Evolutionary conservation across 2,329 filamentous ascomycete species (phyloP), one percentile per base, ranked within the genome.

Genomic region (Claviceps spartinae): DNA sequence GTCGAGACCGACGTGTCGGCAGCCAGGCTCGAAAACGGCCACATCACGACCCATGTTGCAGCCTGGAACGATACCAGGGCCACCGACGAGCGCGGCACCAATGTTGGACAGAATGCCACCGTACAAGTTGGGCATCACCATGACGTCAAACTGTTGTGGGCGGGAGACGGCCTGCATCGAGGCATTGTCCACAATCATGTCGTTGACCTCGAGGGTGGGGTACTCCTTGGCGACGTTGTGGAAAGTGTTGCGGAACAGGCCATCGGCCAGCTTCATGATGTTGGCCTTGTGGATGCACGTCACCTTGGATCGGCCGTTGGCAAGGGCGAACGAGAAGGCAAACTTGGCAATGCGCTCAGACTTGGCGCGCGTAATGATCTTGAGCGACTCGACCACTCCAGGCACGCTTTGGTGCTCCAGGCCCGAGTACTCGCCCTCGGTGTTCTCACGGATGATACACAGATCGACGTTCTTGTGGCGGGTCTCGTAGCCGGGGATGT

Each of bases 231-330:
- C 87, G 61, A 93, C 83, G 65, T 83, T 79, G 77, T 95, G 88
- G 80, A 97, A 94, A 61, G 93, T 97, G 76, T 84, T 91, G 70
- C 93, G 86, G 88, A 98, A 98, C 53, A 98, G 86, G 73, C 93
- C 93, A 63, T 98, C 93, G 69, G 90, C 91, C 54, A 98, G 81
- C 82, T 98, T 98, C 93, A 98, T 98, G 77, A 98, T 98, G 81
- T 98, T 98, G 74, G 93, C 93, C 82, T 98, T 98, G 85, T 98
- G 93, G 69, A 98, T 97, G 77, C 91, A 96, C 61, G 93, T 97
- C 54, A 98, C 88, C 86, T 97, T 97, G 80, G 94, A 91, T 69
- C 93, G 83, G 81, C 94, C 91, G 81, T 98, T 98, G 72, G 93
- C 93, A 54, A 97, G 85, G 54, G 93, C 93, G 67, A 98, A 98